A percentile compares a stretch with the other conserved stretches of the same genome.
Conservation (phyloP, 805 yeast species). For the Saturnispora quitensis region DNA sequence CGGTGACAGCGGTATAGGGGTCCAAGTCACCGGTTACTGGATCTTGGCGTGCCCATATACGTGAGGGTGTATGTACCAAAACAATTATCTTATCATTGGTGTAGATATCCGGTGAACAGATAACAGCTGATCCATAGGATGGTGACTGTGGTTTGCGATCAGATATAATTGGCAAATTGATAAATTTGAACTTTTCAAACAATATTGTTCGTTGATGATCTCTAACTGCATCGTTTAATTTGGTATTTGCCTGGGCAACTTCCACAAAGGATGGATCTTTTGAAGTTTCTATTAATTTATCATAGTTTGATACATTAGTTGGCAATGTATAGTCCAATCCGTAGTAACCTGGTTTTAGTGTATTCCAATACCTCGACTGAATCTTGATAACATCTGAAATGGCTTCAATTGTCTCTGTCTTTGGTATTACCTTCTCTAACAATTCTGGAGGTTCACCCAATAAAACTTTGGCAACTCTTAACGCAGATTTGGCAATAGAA, state of each 20-base stretch:
- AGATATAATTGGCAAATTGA: conserved; percentile 55
- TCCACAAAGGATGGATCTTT: conserved; percentile 31
- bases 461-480: conserved; percentile 83
- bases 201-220: conserved; percentile 55
- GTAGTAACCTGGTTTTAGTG: conserved; percentile 58
- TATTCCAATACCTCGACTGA: conserved; percentile 84
- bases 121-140: conserved; percentile 44
- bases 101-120: conserved; percentile 65
- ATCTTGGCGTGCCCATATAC: conserved; percentile 81
- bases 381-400: conserved; percentile 70
- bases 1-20: conserved; percentile 58
- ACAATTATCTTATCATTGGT: conserved; percentile 56
- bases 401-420: conserved; percentile 66
- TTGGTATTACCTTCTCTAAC: conserved; percentile 56
- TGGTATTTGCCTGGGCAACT: conserved; percentile 34
- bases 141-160: conserved; percentile 35
- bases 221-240: conserved; percentile 67
- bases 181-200: conserved; percentile 46
- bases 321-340: conserved; percentile 28
- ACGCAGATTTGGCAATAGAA: conserved; percentile 81
- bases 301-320: conserved; percentile 23
- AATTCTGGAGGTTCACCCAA: conserved; percentile 94
- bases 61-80: conserved; percentile 84
- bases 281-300: conserved; percentile 32
- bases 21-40: conserved; percentile 73